Conservation (phyloP, 225 moss, liverwort and hornwort species). For the Marchantia paleacea region DNA sequence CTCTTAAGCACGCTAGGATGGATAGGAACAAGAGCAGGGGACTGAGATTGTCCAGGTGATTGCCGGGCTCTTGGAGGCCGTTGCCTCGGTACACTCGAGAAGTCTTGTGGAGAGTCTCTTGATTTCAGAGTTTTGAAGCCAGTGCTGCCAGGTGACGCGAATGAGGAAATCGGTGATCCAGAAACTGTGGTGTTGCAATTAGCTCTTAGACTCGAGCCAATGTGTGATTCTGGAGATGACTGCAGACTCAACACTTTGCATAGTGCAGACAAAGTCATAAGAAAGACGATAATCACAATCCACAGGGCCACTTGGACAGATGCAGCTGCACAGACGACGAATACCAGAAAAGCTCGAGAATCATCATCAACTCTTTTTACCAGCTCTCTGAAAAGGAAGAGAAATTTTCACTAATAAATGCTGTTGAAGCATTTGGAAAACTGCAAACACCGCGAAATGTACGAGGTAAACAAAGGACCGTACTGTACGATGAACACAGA, state of each 20-base stretch:
- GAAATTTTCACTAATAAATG: not conserved
- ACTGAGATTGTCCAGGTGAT: slow-evolving; percentile 55
- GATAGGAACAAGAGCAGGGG: slow-evolving; percentile 73
- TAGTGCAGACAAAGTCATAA: slow-evolving; percentile 69
- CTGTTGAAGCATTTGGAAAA: not conserved
- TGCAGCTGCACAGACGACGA: slow-evolving; percentile 40
- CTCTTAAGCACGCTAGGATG: slow-evolving; percentile 59
- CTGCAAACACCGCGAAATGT: not conserved
- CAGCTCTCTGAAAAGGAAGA: not conserved
- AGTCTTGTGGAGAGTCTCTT: slow-evolving; percentile 42
- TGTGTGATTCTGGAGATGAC: slow-evolving; percentile 58
- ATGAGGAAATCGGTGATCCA: slow-evolving; percentile 22
- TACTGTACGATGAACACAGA: not conserved
- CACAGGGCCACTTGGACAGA: slow-evolving; percentile 57
- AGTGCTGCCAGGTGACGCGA: slow-evolving; percentile 41
- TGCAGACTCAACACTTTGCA: slow-evolving; percentile 69
- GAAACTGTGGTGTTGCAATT: slow-evolving; percentile 26
- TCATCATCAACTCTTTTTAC: not conserved
- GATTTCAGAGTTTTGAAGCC: slow-evolving; percentile 40
- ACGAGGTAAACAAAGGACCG: not conserved
- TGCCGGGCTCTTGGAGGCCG: slow-evolving; percentile 54
- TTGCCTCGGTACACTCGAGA: slow-evolving; percentile 41
- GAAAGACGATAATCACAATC: slow-evolving; percentile 43
- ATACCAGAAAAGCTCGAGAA: not conserved
- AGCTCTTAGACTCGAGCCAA: slow-evolving; percentile 35